These are phyloP conservation scores for Phaseolus lunatus DNA, from an alignment of 306 rosid genomes.

Conservation along the genomic window DNA sequence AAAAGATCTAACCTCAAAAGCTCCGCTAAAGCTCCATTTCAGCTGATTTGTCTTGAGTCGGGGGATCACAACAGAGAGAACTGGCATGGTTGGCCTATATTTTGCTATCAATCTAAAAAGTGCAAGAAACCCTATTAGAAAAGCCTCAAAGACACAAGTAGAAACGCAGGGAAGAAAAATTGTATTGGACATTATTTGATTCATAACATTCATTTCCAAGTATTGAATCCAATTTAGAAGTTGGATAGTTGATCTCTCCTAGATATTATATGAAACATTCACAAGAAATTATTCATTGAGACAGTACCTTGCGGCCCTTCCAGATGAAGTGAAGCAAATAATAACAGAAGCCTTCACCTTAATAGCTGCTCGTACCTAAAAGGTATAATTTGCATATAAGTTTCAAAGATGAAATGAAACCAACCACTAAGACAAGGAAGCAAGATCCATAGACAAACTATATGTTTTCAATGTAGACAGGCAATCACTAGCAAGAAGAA, in stretches of 20 bases:
- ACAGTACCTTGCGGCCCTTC: slow-evolving; percentile 95
- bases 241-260: slow-evolving; percentile 15
- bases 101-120: slow-evolving; percentile 87
- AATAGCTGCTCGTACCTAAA: slow-evolving; percentile 96
- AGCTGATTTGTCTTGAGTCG: slow-evolving; percentile 80
- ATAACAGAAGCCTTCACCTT: slow-evolving; percentile 98
- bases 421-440: slow-evolving; percentile 26
- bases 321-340: slow-evolving; percentile 97
- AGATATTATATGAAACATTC: slow-evolving; percentile 28
- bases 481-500: not conserved
- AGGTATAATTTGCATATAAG: slow-evolving; percentile 36
- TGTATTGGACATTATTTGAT: slow-evolving; percentile 10
- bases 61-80: slow-evolving; percentile 86
- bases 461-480: not conserved
- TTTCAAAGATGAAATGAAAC: slow-evolving; percentile 30
- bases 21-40: slow-evolving; percentile 96
- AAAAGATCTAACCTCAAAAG: slow-evolving; percentile 79
- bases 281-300: not conserved
- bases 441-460: slow-evolving; percentile 30
- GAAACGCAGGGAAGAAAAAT: slow-evolving; percentile 28
- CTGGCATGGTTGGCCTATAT: slow-evolving; percentile 98
- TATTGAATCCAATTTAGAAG: slow-evolving; percentile 11
- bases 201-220: slow-evolving; percentile 29
- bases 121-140: slow-evolving; percentile 14
- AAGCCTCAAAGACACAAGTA: slow-evolving; percentile 7